Percentiles rank a stretch among this genome's conserved stretches.
These are phyloP conservation scores for Aspergillus sparsus DNA, from an alignment of 495 filamentous ascomycete species.

Conservation along the genomic window DNA sequence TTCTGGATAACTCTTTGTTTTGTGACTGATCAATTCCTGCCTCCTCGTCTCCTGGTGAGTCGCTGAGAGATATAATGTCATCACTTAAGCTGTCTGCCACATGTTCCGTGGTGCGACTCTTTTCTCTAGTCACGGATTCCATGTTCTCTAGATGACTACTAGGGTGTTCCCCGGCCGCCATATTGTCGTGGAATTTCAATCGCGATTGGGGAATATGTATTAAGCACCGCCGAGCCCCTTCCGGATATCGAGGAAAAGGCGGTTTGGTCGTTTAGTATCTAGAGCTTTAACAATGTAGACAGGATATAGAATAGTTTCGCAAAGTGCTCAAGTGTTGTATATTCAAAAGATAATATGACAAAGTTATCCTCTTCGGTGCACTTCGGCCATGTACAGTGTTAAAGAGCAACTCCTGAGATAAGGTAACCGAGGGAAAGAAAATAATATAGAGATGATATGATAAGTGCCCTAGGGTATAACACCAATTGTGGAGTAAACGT, in stretches of 20 bases:
- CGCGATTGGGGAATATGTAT: neutral
- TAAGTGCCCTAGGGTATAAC: neutral
- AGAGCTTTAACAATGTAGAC: neutral
- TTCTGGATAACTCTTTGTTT: constrained; percentile 25
- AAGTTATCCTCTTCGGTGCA: neutral
- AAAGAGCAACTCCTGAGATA: neutral
- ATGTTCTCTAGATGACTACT: neutral
- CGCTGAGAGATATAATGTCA: constrained; percentile 7
- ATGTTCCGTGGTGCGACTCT: neutral
- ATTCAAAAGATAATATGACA: neutral
- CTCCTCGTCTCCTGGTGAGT: constrained; percentile 31
- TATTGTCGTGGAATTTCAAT: neutral
- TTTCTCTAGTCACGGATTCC: constrained; percentile 1
- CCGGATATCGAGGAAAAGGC: neutral
- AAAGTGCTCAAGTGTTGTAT: neutral
- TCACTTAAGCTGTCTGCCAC: constrained; percentile 12
- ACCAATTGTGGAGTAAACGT: neutral
- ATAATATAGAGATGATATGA: neutral
- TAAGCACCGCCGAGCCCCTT: too few species aligned
- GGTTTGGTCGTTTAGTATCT: neutral
- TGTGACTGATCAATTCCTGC: constrained; percentile 18
- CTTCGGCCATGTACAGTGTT: neutral
- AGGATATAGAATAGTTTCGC: neutral
- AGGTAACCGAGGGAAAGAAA: neutral
- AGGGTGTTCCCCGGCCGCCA: constrained; percentile 5